Evolutionary conservation across 2,329 filamentous ascomycete species (phyloP).

Genomic region (Aspergillus carbonarius): DNA sequence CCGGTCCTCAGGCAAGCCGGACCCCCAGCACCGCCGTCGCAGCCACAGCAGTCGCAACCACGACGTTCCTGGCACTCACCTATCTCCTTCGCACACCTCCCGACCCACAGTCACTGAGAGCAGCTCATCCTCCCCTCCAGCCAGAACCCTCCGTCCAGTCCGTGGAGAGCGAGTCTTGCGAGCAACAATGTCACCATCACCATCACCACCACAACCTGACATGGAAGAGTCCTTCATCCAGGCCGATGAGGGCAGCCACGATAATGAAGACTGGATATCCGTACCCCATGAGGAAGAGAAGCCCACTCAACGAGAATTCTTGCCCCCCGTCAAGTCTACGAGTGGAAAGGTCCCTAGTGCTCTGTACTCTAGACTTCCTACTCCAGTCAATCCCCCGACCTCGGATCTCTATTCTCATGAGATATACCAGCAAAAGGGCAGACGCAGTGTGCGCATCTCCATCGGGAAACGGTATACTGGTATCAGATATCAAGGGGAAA

Average conservation of each 20-base stretch:
- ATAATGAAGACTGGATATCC: neutral
- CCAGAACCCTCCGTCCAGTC: neutral
- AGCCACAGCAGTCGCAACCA: neutral
- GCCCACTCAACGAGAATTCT: neutral
- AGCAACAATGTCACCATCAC: neutral
- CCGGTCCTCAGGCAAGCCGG: neutral
- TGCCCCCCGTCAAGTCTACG: neutral
- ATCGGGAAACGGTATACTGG: slow-evolving; percentile 5
- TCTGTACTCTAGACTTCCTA: slow-evolving; percentile 16
- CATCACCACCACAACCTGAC: neutral
- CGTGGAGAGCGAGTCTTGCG: neutral
- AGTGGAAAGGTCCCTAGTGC: neutral
- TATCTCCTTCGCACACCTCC: neutral
- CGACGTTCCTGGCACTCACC: no score
- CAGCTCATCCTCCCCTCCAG: neutral
- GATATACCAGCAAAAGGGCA: slow-evolving; percentile 16
- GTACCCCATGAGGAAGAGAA: neutral
- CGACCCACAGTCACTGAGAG: neutral
- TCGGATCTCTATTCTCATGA: slow-evolving; percentile 14
- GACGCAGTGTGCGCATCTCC: slow-evolving; percentile 15
- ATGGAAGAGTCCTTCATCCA: neutral
- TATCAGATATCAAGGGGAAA: neutral
- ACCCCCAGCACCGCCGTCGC: neutral
- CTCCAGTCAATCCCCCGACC: slow-evolving; percentile 8
- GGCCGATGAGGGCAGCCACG: neutral